phyloP scores from a whole-genome alignment of 78 protist species.

The Dictyostelium citrinum region DNA sequence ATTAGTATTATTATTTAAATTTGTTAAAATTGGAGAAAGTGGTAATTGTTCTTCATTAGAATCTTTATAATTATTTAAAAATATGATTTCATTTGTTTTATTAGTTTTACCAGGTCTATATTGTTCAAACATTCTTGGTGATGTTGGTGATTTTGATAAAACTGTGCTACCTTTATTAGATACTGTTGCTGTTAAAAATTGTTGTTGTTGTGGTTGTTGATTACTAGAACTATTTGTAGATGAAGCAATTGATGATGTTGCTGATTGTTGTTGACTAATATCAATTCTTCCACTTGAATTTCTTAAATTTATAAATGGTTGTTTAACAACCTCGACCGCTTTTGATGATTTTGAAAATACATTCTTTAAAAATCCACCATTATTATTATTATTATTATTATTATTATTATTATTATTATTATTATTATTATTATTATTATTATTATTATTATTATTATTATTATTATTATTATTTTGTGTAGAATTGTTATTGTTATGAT shows the following conservation, averaged over 20 bases:
- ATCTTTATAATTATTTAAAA: slow-evolving; percentile 34
- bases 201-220: not conserved
- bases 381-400: not conserved
- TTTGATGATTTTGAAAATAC: not conserved
- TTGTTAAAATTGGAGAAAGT: slow-evolving; percentile 2
- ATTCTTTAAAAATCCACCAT: not conserved
- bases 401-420: not conserved
- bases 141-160: slow-evolving; percentile 17
- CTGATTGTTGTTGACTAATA: not conserved
- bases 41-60: slow-evolving; percentile 20
- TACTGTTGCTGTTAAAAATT: not conserved
- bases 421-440: slow-evolving; percentile 3
- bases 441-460: too few relatives aligned
- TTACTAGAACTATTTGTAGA: not conserved
- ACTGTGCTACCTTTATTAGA: not conserved
- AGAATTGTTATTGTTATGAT: not conserved
- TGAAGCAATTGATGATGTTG: not conserved
- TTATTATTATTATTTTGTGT: not conserved
- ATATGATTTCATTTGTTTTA: slow-evolving; percentile 6
- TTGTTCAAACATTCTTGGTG: slow-evolving; percentile 22
- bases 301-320: slow-evolving; percentile 1
- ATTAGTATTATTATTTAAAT: not conserved
- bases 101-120: not conserved
- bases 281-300: slow-evolving; percentile 3
- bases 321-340: not conserved